Evolutionary conservation across 371 early-diverging fungal species (phyloP).

Genomic region (Haplosporangium sp.): DNA sequence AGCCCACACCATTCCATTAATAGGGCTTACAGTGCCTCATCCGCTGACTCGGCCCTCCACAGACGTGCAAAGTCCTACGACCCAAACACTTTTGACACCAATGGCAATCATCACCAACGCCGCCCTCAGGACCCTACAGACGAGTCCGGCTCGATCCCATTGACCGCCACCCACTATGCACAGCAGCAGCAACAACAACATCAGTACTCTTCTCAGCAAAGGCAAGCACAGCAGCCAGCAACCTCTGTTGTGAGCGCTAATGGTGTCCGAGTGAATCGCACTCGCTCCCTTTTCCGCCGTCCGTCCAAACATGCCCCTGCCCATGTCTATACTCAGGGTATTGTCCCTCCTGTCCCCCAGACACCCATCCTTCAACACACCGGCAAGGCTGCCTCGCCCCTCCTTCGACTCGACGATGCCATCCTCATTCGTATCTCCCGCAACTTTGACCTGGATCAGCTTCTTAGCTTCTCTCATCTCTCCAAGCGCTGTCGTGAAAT

Average conservation of each 20-base stretch:
- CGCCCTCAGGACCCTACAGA: neutral
- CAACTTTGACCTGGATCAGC: constrained; percentile 31
- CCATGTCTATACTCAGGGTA: constrained; percentile 42
- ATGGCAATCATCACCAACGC: neutral
- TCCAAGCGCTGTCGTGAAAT: constrained; percentile 51
- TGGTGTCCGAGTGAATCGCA: constrained; percentile 28
- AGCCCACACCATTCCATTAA: constrained; percentile 16
- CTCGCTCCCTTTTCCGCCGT: constrained; percentile 49
- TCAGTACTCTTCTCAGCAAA: constrained; percentile 1
- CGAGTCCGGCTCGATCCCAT: constrained; percentile 38
- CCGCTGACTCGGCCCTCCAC: constrained; percentile 23
- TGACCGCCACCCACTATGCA: constrained; percentile 33
- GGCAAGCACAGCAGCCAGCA: constrained; percentile 2
- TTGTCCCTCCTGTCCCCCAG: constrained; percentile 43
- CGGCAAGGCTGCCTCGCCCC: constrained; percentile 38
- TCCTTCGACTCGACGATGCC: constrained; percentile 42
- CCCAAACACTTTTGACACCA: constrained; percentile 14
- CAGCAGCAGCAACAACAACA: neutral
- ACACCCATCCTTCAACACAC: constrained; percentile 46
- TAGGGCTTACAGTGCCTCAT: constrained; percentile 30
- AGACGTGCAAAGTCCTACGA: constrained; percentile 44
- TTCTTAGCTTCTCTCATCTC: constrained; percentile 45
- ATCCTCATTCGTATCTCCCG: constrained; percentile 49
- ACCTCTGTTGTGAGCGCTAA: neutral
- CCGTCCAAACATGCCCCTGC: constrained; percentile 24